Evolutionary conservation across 306 rosid species (phyloP), one percentile per base, ranked within the genome.

Genomic region (Senna siamea): DNA sequence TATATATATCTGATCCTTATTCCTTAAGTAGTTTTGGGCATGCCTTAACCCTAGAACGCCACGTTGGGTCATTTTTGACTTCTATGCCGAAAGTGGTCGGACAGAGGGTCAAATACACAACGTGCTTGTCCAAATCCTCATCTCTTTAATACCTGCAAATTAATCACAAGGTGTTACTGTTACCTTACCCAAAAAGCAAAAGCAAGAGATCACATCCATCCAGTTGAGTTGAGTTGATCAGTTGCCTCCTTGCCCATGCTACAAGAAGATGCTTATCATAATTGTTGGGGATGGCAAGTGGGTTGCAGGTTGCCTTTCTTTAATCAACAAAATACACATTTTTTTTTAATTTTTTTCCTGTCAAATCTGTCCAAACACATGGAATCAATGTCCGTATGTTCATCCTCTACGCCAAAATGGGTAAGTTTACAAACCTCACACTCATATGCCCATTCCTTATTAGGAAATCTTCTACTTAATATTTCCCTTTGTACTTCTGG

Each of bases 201-300:
- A 47, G 19, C 43, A 32, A 43, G n/a, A 61, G 35, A 26, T 26
- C 2, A 6, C 37, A 14, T 56, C 2, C 37, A n/a, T 13, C 37
- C 15, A 9, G 30, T 37, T 37, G 40, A n/a, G n/a, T n/a, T n/a
- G n/a, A n/a, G n/a, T n/a, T n/a, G n/a, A n/a, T n/a, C 15, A 9
- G 30, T 37, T 37, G 40, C 40, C 40, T 5, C 37, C 66, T 17
- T n/a, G 15, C 46, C 77, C 57, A 35, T 66, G 68, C 75, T 32
- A 50, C 44, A 48, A 64, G 13, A 76, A 76, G 90, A 82, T 82
- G 85, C 86, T 80, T 58, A 78, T 78, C 85, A 79, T 84, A 44
- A 74, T 82, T 78, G 67, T 56, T 46, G 70, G 48, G 19, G 37
- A 66, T 34, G 61, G 79, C 75, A 59, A 77, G 75, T 76, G 83